A percentile compares a stretch with the other conserved stretches of the same genome.
Conservation (phyloP, 1,139 yeast species). For the Barnettozyma hawaiiensis region DNA sequence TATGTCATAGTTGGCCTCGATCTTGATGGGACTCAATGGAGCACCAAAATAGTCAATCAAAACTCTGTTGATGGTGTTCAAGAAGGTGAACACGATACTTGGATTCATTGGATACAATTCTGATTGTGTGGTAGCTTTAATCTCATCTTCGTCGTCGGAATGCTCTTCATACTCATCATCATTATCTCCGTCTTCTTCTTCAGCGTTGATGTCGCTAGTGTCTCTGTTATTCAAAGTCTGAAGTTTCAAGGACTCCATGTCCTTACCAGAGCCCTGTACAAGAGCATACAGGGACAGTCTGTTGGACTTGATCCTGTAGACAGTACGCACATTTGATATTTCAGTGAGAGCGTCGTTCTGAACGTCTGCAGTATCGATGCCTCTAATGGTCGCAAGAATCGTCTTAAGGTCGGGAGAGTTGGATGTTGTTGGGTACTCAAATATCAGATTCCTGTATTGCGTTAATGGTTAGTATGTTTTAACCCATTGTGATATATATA, state of each 20-base stretch:
- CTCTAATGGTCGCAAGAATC: constrained; percentile 33
- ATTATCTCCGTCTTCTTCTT: constrained; percentile 20
- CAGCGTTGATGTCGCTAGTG: not conserved
- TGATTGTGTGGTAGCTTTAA: not conserved
- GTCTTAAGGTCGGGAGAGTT: constrained; percentile 47
- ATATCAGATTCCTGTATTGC: constrained; percentile 39
- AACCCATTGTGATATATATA: not conserved
- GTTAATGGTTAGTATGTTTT: constrained; percentile 6
- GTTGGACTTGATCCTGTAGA: constrained; percentile 15
- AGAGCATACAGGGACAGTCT: constrained; percentile 17
- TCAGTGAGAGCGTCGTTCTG: constrained; percentile 20
- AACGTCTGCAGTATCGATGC: constrained; percentile 26
- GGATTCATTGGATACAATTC: constrained; percentile 34
- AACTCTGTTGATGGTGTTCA: constrained; percentile 44
- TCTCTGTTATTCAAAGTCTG: constrained; percentile 21
- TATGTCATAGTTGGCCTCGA: constrained; percentile 62
- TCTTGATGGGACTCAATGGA: constrained; percentile 50
- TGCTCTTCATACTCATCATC: constrained; percentile 12
- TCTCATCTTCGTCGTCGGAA: constrained; percentile 10
- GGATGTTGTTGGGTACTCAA: constrained; percentile 50
- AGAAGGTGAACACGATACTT: constrained; percentile 50
- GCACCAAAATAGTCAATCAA: constrained; percentile 55
- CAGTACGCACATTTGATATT: constrained; percentile 18
- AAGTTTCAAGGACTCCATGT: constrained; percentile 21
- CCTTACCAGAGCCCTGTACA: constrained; percentile 17